Percentiles rank a stretch among this genome's conserved stretches.
Conservation (phyloP, 2,329 filamentous ascomycete species). For the Daldinia sp. region DNA sequence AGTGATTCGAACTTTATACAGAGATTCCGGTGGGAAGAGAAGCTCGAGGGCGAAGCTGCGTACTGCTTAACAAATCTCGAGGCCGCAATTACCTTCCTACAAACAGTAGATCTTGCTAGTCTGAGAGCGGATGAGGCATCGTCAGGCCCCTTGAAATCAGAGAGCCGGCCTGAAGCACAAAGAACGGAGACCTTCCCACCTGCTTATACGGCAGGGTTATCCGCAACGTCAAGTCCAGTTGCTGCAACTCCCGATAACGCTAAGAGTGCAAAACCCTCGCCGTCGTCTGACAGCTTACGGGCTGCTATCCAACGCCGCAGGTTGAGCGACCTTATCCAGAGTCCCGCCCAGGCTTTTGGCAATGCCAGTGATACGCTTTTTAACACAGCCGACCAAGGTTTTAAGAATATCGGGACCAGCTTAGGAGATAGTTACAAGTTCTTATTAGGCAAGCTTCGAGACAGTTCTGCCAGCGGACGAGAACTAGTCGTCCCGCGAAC, state of each 20-base stretch:
- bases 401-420: conserved; percentile 91
- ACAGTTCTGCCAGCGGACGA: conserved; percentile 63
- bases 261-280: conserved; percentile 46
- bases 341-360: conserved; percentile 81
- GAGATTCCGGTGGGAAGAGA: conserved; percentile 83
- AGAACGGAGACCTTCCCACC: conserved; percentile 65
- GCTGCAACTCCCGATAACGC: conserved; percentile 47
- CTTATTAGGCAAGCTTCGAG: conserved; percentile 85
- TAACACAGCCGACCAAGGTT: conserved; percentile 86
- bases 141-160: conserved; percentile 69
- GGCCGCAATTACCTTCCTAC: conserved; percentile 90
- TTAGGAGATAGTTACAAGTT: conserved; percentile 94
- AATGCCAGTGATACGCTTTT: conserved; percentile 86
- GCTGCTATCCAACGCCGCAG: conserved; percentile 66
- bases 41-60: conserved; percentile 90
- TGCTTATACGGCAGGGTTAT: conserved; percentile 59
- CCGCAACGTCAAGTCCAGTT: conserved; percentile 46
- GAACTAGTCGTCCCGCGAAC: conserved; percentile 80
- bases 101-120: conserved; percentile 93
- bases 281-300: conserved; percentile 55
- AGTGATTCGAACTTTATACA: conserved; percentile 97
- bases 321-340: conserved; percentile 85
- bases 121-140: conserved; percentile 81
- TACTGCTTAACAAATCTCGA: conserved; percentile 97
- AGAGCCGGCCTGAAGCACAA: conserved; percentile 58